Evolutionary conservation across 108 stramenopile species (phyloP).

Genomic region (Cyclotella kingstonii): DNA sequence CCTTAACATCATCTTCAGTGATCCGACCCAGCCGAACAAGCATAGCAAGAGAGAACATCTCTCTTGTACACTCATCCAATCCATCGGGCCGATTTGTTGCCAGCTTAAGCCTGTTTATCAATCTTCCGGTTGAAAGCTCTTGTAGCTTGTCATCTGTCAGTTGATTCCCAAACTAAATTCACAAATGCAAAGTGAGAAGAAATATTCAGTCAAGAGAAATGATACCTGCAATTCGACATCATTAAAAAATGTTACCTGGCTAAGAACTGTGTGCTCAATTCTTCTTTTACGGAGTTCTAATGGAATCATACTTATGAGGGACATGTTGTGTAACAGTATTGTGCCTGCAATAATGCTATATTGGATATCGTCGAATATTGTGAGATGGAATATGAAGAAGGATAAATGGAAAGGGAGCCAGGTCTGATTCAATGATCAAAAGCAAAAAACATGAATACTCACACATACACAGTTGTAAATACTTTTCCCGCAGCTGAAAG

Average conservation of each 20-base stretch:
- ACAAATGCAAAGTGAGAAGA: constrained; percentile 6
- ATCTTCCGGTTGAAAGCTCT: constrained; percentile 84
- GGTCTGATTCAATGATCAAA: no score
- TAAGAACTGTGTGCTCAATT: constrained; percentile 77
- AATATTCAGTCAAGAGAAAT: no score
- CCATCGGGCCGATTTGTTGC: constrained; percentile 63
- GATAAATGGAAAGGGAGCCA: no score
- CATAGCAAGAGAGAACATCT: constrained; percentile 92
- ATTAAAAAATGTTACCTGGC: constrained; percentile 25
- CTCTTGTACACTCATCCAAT: constrained; percentile 83
- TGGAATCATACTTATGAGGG: constrained; percentile 88
- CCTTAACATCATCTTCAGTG: constrained; percentile 74
- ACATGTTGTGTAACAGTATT: constrained; percentile 85
- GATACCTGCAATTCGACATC: no score
- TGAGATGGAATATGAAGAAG: no score
- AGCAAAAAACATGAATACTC: no score
- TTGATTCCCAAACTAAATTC: constrained; percentile 68
- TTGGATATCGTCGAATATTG: no score
- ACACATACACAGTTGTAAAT: constrained; percentile 38
- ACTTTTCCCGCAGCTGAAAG: constrained; percentile 19
- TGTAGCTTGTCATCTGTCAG: constrained; percentile 78
- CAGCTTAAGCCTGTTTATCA: constrained; percentile 74
- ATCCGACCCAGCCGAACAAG: constrained; percentile 86
- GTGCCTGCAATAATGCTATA: constrained; percentile 84
- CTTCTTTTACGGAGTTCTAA: constrained; percentile 79